Evolutionary conservation across 441 rosid genomes (phyloP), one percentile per base, ranked within the genome.

Genomic region (Kokia cookei): DNA sequence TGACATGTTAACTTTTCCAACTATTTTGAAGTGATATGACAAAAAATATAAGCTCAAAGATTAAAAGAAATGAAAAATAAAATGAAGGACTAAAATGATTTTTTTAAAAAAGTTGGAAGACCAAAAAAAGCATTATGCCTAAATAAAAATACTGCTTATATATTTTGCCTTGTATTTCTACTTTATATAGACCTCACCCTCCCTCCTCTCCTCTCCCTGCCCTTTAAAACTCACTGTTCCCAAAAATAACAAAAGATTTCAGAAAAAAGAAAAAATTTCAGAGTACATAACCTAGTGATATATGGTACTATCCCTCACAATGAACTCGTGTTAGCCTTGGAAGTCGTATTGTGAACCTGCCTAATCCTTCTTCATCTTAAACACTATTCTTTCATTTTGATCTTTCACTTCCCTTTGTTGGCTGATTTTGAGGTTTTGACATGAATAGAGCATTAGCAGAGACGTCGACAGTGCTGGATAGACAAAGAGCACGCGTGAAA

Each of bases 401-500:
- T 37, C 22, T 61, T 61, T 35, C 12, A 48, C 53, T 51, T 50
- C 6, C 14, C 11, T 50, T 14, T 26, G 14, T 7, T 24, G 51
- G 51, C 42, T 9, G 13, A 8, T n/a, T 22, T n/a, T 4, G 26
- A 57, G 26, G 24, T 17, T 58, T 66, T 64, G 76, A 73, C 32
- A 88, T 86, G 88, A 77, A 84, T 57, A 75, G 80, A 76, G 78
- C 82, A 43, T 59, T 65, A 61, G 82, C 82, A 26, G 89, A 86
- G 75, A 85, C 86, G 64, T 70, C 85, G 87, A 90, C 91, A 0
- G 91, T 88, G 71, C 80, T 90, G 35, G 93, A 91, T 53, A 79
- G 94, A 66, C 97, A 89, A 80, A 80, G 84, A 58, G 83, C 84
- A 77, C 73, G 82, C 45, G 66, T 72, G 74, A 81, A 79, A 70